phyloP scores from a whole-genome alignment of 1,284 basidiomycete species.

The Nidula niveotomentosa region DNA sequence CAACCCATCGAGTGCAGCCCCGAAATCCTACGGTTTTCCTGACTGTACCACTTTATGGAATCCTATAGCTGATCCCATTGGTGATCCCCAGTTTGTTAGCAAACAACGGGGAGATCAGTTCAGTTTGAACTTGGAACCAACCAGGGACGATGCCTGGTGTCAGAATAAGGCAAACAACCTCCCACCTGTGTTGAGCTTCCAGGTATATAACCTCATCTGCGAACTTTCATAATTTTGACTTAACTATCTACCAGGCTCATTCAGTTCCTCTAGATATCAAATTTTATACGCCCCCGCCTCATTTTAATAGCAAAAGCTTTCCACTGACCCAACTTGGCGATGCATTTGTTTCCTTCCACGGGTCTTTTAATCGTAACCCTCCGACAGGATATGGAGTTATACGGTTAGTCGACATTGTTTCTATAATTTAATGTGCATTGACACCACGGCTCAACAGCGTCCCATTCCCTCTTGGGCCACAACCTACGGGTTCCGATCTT shows the following conservation, averaged over 20 bases:
- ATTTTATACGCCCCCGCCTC: conserved; percentile 23
- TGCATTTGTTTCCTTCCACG: conserved; percentile 32
- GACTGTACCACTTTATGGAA: conserved; percentile 39
- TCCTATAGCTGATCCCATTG: conserved; percentile 29
- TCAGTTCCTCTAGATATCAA: conserved; percentile 44
- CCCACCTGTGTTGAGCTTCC: conserved; percentile 33
- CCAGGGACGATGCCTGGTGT: conserved; percentile 29
- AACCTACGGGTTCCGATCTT: conserved; percentile 1
- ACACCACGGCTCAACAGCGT: conserved; percentile 11
- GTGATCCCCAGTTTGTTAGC: conserved; percentile 28
- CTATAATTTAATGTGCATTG: not conserved
- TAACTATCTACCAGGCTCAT: conserved; percentile 28
- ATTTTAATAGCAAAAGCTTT: conserved; percentile 14
- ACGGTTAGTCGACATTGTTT: conserved; percentile 19
- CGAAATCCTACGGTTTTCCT: conserved; percentile 32
- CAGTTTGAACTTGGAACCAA: conserved; percentile 27
- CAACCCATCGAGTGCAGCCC: conserved; percentile 5
- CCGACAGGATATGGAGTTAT: conserved; percentile 43
- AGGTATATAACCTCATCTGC: conserved; percentile 17
- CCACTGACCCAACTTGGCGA: conserved; percentile 25
- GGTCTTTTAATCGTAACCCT: conserved; percentile 26
- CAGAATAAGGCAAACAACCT: conserved; percentile 26
- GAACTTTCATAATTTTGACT: not conserved
- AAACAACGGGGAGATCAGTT: conserved; percentile 30
- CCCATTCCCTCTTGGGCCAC: conserved; percentile 14